Evolutionary conservation across 73 alveolate species (phyloP).

Genomic region (Paraurostyla sp.): DNA sequence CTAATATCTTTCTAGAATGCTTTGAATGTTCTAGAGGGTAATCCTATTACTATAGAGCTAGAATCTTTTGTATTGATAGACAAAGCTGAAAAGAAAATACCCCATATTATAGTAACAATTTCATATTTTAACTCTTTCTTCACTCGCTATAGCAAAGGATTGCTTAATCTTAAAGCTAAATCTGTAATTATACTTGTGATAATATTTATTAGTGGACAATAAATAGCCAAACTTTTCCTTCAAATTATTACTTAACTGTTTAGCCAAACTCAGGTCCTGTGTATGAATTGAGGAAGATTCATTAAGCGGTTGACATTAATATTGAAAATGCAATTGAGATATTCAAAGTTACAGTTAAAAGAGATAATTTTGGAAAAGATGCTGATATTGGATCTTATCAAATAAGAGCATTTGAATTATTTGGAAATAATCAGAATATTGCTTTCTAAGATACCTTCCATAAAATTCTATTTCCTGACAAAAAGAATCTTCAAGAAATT

Average conservation of each 20-base stretch:
- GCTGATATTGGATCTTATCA: not conserved
- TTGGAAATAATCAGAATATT: not conserved
- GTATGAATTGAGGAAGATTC: not conserved
- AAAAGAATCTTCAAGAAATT: not conserved
- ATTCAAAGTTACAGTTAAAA: not conserved
- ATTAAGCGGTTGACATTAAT: not conserved
- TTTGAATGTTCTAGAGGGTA: not conserved
- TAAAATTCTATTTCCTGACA: not conserved
- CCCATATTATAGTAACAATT: not conserved
- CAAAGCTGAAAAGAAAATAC: not conserved
- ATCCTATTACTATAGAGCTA: not conserved
- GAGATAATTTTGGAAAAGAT: not conserved
- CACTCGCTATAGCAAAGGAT: not conserved
- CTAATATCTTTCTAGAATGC: not conserved
- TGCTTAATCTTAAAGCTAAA: not conserved
- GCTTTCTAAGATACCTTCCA: not conserved
- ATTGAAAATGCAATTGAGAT: not conserved
- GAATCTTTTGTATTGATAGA: not conserved
- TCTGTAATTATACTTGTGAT: not conserved
- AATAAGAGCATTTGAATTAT: not conserved
- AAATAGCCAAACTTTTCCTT: not conserved
- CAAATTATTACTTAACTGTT: not conserved
- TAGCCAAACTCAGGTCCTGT: not conserved
- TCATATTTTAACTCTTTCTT: not conserved
- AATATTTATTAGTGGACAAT: not conserved